A percentile compares a stretch with the other conserved stretches of the same genome.
These are phyloP conservation scores for Cladophialophora psammophila DNA, from an alignment of 2,329 filamentous ascomycete species.

Conservation along the genomic window DNA sequence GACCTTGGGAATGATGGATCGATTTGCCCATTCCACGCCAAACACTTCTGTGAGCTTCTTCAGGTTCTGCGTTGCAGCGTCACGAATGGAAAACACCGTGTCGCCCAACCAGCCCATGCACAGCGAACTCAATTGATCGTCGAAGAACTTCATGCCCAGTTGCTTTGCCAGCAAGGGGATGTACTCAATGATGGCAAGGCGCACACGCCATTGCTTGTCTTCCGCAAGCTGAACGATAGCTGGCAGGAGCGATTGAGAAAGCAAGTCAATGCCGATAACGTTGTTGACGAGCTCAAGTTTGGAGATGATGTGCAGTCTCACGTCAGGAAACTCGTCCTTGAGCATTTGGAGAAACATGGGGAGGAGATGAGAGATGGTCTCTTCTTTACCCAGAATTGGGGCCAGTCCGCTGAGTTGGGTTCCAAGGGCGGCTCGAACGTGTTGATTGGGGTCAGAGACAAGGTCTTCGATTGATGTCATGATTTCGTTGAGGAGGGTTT, in stretches of 20 bases:
- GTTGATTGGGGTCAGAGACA: slow-evolving; percentile 93
- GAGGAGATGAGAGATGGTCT: slow-evolving; percentile 96
- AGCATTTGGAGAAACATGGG: slow-evolving; percentile 99
- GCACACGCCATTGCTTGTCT: slow-evolving; percentile 95
- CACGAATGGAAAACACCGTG: slow-evolving; percentile 97
- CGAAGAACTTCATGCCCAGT: slow-evolving; percentile 95
- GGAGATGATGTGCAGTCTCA: slow-evolving; percentile 98
- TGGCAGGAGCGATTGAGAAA: slow-evolving; percentile 94
- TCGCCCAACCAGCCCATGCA: slow-evolving; percentile 99
- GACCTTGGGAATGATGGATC: slow-evolving; percentile 97
- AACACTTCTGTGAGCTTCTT: slow-evolving; percentile 99
- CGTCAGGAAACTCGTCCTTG: slow-evolving; percentile 98
- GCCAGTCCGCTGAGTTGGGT: slow-evolving; percentile 97
- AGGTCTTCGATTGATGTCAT: slow-evolving; percentile 97
- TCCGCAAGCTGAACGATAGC: slow-evolving; percentile 97
- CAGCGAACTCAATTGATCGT: slow-evolving; percentile 91
- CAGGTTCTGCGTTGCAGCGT: slow-evolving; percentile 95
- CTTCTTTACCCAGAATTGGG: slow-evolving; percentile 96
- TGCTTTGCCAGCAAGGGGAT: slow-evolving; percentile 95
- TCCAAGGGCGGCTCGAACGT: slow-evolving; percentile 92
- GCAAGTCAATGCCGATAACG: slow-evolving; percentile 96
- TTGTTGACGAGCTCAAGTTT: slow-evolving; percentile 98
- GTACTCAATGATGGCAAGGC: slow-evolving; percentile 98
- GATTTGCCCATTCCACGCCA: slow-evolving; percentile 95
- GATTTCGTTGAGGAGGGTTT: slow-evolving; percentile 89